Conservation (phyloP, 1,284 basidiomycete species). For the Ceratobasidium theobromae region DNA sequence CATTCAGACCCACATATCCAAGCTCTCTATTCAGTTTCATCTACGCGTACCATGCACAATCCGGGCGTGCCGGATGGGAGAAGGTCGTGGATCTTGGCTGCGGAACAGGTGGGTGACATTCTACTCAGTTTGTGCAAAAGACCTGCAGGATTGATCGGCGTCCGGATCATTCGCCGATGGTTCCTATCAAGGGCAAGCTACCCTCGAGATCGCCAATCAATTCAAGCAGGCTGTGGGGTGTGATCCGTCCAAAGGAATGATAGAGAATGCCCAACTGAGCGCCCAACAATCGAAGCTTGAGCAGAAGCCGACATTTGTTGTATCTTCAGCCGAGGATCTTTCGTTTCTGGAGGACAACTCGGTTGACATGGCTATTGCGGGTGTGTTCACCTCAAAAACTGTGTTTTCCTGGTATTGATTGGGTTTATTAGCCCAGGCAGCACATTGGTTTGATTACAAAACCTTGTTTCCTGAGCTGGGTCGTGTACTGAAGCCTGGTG, state of each 20-base stretch:
- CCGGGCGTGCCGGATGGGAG: conserved; percentile 49
- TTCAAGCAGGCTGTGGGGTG: conserved; percentile 68
- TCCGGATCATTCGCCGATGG: not conserved
- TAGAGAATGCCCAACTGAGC: conserved; percentile 54
- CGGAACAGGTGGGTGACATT: conserved; percentile 61
- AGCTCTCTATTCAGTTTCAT: conserved; percentile 61
- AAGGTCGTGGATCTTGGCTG: conserved; percentile 77
- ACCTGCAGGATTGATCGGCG: no score
- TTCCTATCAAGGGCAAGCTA: conserved; percentile 60
- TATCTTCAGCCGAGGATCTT: conserved; percentile 63
- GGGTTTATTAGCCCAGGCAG: conserved; percentile 65
- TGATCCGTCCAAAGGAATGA: conserved; percentile 76
- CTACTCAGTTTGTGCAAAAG: not conserved
- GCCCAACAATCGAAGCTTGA: conserved; percentile 42
- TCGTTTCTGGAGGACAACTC: conserved; percentile 54
- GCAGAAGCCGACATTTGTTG: conserved; percentile 35
- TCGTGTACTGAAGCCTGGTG: conserved; percentile 64
- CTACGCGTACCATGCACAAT: conserved; percentile 54
- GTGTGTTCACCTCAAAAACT: conserved; percentile 45
- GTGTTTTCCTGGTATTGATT: not conserved
- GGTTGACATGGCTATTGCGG: conserved; percentile 75
- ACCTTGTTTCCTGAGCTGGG: conserved; percentile 70
- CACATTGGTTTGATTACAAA: conserved; percentile 84
- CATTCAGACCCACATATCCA: conserved; percentile 68
- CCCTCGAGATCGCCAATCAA: conserved; percentile 53